Evolutionary conservation across 2,329 filamentous ascomycete species (phyloP).

Genomic region (Fusarium sp.): DNA sequence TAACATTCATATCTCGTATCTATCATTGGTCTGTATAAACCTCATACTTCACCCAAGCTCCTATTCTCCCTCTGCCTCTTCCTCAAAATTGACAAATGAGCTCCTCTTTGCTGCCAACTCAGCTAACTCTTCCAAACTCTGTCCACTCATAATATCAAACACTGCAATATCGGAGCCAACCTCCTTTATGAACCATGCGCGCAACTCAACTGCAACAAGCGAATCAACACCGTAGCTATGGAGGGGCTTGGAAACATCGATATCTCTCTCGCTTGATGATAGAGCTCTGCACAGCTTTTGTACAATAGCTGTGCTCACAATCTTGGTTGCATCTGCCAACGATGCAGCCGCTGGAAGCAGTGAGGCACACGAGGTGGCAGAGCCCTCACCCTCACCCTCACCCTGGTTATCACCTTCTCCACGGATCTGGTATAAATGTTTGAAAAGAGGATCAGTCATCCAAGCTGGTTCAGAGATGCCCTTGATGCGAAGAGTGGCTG

Average conservation of each 20-base stretch:
- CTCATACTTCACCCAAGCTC: too few species aligned
- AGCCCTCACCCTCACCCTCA: not conserved
- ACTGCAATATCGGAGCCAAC: slow-evolving; percentile 16
- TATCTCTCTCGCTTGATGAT: slow-evolving; percentile 42
- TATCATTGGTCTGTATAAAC: too few species aligned
- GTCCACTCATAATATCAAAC: slow-evolving; percentile 16
- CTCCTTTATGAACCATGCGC: slow-evolving; percentile 62
- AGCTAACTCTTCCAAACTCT: slow-evolving; percentile 8
- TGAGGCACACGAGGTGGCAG: not conserved
- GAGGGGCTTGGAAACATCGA: slow-evolving; percentile 40
- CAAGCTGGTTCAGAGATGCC: not conserved
- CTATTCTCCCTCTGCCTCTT: not conserved
- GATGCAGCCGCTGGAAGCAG: slow-evolving; percentile 1
- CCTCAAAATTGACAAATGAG: slow-evolving; percentile 3
- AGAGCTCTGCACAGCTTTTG: slow-evolving; percentile 15
- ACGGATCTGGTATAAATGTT: slow-evolving; percentile 3
- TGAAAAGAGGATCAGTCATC: slow-evolving; percentile 4
- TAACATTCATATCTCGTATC: too few species aligned
- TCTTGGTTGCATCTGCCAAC: not conserved
- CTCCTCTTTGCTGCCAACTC: not conserved
- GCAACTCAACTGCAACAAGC: slow-evolving; percentile 61
- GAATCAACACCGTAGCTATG: slow-evolving; percentile 55
- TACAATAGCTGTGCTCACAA: not conserved
- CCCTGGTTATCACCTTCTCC: slow-evolving; percentile 1
- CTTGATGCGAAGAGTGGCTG: slow-evolving; percentile 3